Evolutionary conservation across 352 stramenopile genomes (phyloP).

Genomic region (Pythium dissotocum): DNA sequence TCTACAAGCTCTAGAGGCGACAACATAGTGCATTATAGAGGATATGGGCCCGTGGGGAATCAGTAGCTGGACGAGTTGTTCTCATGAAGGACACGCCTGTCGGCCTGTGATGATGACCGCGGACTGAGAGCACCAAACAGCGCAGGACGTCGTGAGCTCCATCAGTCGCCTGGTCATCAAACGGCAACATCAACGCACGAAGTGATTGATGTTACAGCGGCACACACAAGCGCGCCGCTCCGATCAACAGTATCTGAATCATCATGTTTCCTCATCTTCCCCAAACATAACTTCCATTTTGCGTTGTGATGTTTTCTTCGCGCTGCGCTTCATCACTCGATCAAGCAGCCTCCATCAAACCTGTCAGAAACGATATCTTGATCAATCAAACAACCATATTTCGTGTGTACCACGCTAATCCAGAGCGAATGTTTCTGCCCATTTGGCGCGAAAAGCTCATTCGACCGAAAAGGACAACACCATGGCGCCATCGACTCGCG

Average conservation of each 20-base stretch:
- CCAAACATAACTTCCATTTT: too few relatives aligned
- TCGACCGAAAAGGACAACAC: neutral
- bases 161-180: neutral
- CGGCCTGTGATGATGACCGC: neutral
- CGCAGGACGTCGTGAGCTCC: neutral
- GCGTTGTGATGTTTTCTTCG: neutral
- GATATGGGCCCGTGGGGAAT: neutral
- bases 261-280: constrained; percentile 9
- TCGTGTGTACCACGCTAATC: neutral
- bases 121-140: neutral
- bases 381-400: too few relatives aligned
- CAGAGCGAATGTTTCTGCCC: neutral
- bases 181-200: neutral
- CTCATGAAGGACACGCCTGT: constrained; percentile 1
- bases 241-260: constrained; percentile 17
- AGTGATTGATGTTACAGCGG: neutral
- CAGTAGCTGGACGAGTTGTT: constrained; percentile 1
- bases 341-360: neutral
- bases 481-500: constrained; percentile 23
- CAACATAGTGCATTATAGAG: neutral
- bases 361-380: too few relatives aligned
- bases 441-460: constrained; percentile 7
- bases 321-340: neutral
- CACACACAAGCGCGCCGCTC: neutral
- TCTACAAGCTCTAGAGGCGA: neutral